phyloP scores from a whole-genome alignment of 2,329 filamentous ascomycete genomes.

The Colletotrichum sp. region DNA sequence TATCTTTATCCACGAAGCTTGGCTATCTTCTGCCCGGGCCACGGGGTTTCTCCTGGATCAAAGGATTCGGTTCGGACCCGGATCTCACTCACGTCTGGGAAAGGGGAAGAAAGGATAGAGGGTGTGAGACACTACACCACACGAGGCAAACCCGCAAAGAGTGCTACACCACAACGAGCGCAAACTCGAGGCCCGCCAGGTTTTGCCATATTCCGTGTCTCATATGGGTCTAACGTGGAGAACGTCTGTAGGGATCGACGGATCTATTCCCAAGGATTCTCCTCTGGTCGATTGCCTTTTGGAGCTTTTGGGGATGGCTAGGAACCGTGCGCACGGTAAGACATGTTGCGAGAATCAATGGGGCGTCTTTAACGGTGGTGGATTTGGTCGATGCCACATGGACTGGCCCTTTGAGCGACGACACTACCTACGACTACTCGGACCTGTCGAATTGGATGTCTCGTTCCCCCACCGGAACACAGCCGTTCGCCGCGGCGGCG shows the following conservation, averaged over 20 bases:
- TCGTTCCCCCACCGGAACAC: background rate
- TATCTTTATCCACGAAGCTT: background rate
- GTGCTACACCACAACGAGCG: background rate
- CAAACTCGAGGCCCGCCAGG: background rate
- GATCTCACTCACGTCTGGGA: background rate
- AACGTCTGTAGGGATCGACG: conserved; percentile 3
- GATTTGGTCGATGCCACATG: background rate
- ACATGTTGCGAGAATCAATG: background rate
- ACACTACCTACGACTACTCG: background rate
- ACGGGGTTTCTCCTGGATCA: background rate
- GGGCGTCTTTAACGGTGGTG: background rate
- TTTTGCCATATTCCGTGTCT: background rate
- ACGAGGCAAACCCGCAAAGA: background rate
- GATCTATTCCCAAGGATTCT: background rate
- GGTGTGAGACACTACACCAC: conserved; percentile 1
- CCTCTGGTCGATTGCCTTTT: background rate
- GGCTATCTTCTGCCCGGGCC: background rate
- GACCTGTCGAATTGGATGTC: background rate
- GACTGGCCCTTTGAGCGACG: background rate
- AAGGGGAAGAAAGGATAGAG: background rate
- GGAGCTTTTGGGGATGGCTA: background rate
- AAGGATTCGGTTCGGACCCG: background rate
- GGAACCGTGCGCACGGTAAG: conserved; percentile 1
- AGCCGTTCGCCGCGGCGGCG: background rate
- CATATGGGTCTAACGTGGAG: conserved; percentile 3